Conservation (phyloP, 176 grass and related monocot genomes). For the Carex kokanica region DNA sequence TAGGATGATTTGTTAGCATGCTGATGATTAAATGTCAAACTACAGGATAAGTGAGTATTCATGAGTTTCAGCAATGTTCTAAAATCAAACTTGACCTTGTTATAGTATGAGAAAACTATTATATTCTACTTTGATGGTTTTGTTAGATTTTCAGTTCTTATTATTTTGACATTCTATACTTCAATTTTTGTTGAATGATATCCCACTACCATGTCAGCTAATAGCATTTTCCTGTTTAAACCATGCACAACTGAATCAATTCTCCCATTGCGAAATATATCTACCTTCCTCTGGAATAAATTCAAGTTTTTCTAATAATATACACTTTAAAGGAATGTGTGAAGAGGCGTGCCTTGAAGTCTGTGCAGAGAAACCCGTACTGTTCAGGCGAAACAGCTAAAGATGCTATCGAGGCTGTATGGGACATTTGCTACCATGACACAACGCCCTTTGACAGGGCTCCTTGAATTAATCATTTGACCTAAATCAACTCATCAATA, state of each 20-base stretch:
- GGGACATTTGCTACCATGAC: slow-evolving; percentile 90
- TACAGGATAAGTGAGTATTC: neutral
- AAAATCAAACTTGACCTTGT: neutral
- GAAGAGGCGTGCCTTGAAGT: slow-evolving; percentile 62
- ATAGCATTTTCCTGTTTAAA: neutral
- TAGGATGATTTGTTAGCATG: neutral
- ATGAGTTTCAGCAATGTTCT: neutral
- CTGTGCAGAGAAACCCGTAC: slow-evolving; percentile 58
- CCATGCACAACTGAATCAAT: neutral
- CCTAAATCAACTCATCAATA: neutral
- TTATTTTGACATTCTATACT: neutral
- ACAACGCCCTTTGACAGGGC: slow-evolving; percentile 81
- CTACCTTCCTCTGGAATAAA: neutral
- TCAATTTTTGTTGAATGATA: neutral
- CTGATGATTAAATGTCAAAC: neutral
- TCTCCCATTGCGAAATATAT: neutral
- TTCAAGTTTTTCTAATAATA: neutral
- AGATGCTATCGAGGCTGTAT: slow-evolving; percentile 84
- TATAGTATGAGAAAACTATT: neutral
- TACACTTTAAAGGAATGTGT: slow-evolving; percentile 64
- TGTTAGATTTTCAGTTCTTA: neutral
- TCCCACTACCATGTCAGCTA: neutral
- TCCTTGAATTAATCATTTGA: slow-evolving; percentile 30
- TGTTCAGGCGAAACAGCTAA: slow-evolving; percentile 61
- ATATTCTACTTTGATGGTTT: neutral